Evolutionary conservation across 2,329 filamentous ascomycete species (phyloP), one percentile per base, ranked within the genome.

Genomic region (Trichophyton equinum): DNA sequence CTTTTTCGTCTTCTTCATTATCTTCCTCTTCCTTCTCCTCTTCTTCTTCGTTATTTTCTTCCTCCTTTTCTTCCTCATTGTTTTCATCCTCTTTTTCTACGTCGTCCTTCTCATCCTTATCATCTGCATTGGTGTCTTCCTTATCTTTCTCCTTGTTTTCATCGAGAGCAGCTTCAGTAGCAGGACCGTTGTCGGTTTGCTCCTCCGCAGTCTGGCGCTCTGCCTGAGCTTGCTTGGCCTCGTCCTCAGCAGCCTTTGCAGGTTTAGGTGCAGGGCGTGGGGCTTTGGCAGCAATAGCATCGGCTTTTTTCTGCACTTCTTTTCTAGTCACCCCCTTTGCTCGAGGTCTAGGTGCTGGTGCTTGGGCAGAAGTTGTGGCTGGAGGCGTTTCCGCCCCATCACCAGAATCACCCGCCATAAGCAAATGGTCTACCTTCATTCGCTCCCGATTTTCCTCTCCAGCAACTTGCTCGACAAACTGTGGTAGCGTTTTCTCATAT

Each of bases 311-410:
- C 62, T 82, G 78, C 27, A 85, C 77, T 64, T 85, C 83, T 13
- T 82, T 76, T 30, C 82, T 76, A 5, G 82, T 81, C 5, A 85
- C 81, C 4, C 82, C 81, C 67, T 84, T 83, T 20, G 80, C 78
- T 61, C 81, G 72, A 8, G 74, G 68, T 18, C 66, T 68, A 33
- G 66, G 69, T 47, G 64, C 66, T 64, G 63, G 40, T 18, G 57
- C 44, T 40, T 63, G 30, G 18, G 56, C 27, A 59, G 64, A 69
- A 49, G 61, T 55, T 18, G 57, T 53, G n/a, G 53, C 27, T 15
- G 62, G 53, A 22, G 65, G 60, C 15, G 60, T 62, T 46, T 58
- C 60, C 8, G 55, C 59, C 15, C 59, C 61, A 4, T 62, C 60
- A 1, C 67, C 64, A 4, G 64, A 68, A 53, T 74, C 71, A 44